These are phyloP conservation scores for Gilbertella persicaria DNA, from an alignment of 371 early-diverging fungal species.

Conservation along the genomic window DNA sequence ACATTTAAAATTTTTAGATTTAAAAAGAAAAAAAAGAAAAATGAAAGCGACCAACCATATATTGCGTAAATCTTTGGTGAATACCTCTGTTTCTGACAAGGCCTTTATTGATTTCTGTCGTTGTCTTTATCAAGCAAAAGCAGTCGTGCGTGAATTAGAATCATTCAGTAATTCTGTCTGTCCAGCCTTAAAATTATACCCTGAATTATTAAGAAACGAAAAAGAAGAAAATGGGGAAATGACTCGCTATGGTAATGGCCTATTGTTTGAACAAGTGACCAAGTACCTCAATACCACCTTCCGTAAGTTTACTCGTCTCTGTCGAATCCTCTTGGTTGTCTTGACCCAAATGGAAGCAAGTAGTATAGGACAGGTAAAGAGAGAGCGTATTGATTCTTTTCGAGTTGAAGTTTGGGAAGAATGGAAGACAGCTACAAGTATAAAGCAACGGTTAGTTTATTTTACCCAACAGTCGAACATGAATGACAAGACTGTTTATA, in stretches of 20 bases:
- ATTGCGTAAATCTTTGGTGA: not conserved
- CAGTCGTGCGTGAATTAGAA: conserved; percentile 41
- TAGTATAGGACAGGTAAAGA: conserved; percentile 16
- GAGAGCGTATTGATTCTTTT: conserved; percentile 43
- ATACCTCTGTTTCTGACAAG: conserved; percentile 18
- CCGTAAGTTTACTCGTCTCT: conserved; percentile 41
- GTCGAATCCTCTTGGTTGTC: conserved; percentile 33
- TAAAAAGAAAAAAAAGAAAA: not conserved
- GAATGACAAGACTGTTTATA: conserved; percentile 10
- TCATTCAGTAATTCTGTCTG: conserved; percentile 38
- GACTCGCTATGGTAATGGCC: conserved; percentile 9
- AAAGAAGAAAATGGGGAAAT: conserved; percentile 23
- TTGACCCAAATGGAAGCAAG: conserved; percentile 36
- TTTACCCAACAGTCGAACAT: conserved; percentile 24
- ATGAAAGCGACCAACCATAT: not conserved
- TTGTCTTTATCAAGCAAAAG: conserved; percentile 48
- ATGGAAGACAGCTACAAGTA: conserved; percentile 31
- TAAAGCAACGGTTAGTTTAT: conserved; percentile 26
- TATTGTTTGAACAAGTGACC: conserved; percentile 32
- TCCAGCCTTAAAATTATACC: conserved; percentile 23
- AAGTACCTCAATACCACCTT: conserved; percentile 41
- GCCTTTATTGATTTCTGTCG: conserved; percentile 45
- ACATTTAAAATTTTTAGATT: not conserved
- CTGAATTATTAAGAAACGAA: conserved; percentile 4
- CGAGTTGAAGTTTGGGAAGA: conserved; percentile 41